Conservation (phyloP, 2,329 filamentous ascomycete species). For the Phialemoniopsis sp. region DNA sequence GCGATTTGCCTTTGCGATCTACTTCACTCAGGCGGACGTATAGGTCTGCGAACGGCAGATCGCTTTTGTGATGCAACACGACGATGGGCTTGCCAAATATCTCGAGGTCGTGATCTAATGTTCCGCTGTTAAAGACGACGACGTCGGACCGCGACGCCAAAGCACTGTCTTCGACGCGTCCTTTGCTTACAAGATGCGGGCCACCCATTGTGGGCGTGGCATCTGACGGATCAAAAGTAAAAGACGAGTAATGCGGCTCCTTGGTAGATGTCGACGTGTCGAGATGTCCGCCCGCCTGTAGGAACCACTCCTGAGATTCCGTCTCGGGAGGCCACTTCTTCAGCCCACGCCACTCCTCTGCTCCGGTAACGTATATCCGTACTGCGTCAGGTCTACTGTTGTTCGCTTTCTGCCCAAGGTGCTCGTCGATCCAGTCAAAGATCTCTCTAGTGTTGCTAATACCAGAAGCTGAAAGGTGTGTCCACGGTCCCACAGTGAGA, state of each 20-base stretch:
- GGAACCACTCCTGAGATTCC: constrained; percentile 3
- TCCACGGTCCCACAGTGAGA: constrained; percentile 12
- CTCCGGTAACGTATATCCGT: constrained; percentile 9
- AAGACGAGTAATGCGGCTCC: constrained; percentile 1
- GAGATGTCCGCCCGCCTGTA: constrained; percentile 4
- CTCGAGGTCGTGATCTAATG: constrained; percentile 11
- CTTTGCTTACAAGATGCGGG: constrained; percentile 6
- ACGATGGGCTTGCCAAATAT: constrained; percentile 14
- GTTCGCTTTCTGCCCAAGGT: constrained; percentile 4
- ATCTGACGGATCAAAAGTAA: constrained; percentile 16
- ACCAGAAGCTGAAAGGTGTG: constrained; percentile 5
- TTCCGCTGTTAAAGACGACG: constrained; percentile 13
- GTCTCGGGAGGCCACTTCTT: constrained; percentile 9
- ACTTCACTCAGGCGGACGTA: constrained; percentile 17
- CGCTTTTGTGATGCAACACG: constrained; percentile 14
- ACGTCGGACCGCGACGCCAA: constrained; percentile 14
- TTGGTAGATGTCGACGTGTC: not conserved
- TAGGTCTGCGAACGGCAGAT: constrained; percentile 15
- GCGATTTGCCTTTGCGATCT: constrained; percentile 13
- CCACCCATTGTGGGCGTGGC: constrained; percentile 17
- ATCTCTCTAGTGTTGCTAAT: constrained; percentile 2
- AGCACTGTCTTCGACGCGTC: constrained; percentile 10
- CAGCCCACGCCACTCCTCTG: constrained; percentile 8
- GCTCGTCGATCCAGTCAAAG: constrained; percentile 8
- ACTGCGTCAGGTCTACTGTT: constrained; percentile 2